Conservation (phyloP, 768 basidiomycete species). For the Macrocybe gigantea region DNA sequence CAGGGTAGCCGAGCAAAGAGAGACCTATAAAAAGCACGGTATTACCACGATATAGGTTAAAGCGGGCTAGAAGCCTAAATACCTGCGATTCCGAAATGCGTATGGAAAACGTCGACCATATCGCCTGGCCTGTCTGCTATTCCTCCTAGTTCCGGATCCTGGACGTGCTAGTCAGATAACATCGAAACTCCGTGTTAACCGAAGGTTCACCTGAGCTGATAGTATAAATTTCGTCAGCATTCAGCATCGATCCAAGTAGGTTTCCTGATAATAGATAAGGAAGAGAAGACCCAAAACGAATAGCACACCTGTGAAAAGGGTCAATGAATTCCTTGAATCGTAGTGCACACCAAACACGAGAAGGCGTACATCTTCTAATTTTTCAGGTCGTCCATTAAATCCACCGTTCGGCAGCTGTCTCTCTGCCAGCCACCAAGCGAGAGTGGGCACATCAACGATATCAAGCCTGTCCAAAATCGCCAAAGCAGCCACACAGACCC, state of each 20-base stretch:
- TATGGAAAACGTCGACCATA: slow-evolving; percentile 97
- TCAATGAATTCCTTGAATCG: not conserved
- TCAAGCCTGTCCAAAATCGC: slow-evolving; percentile 85
- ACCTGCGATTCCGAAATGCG: slow-evolving; percentile 88
- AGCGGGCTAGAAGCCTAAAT: slow-evolving; percentile 6
- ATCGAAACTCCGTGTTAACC: not conserved
- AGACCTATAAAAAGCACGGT: slow-evolving; percentile 44
- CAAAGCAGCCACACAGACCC: slow-evolving; percentile 82
- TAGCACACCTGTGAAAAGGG: slow-evolving; percentile 75
- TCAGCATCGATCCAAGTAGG: slow-evolving; percentile 84
- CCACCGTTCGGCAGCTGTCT: slow-evolving; percentile 92
- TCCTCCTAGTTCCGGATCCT: slow-evolving; percentile 89
- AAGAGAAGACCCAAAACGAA: slow-evolving; percentile 93
- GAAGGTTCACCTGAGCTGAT: slow-evolving; percentile 64
- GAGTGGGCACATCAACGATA: slow-evolving; percentile 67
- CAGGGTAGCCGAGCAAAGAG: slow-evolving; percentile 83
- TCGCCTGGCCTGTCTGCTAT: slow-evolving; percentile 93
- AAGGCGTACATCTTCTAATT: slow-evolving; percentile 82
- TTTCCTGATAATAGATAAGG: slow-evolving; percentile 78
- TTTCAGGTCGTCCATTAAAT: slow-evolving; percentile 95
- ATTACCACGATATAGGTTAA: not conserved
- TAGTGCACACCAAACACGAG: not conserved
- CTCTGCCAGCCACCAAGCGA: slow-evolving; percentile 93
- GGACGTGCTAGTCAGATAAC: slow-evolving; percentile 5
- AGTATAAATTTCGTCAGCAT: slow-evolving; percentile 76